Percentiles rank a stretch among this genome's conserved stretches.
Conservation (phyloP, 345 rosid species). For the Arabidopsis thaliana region DNA sequence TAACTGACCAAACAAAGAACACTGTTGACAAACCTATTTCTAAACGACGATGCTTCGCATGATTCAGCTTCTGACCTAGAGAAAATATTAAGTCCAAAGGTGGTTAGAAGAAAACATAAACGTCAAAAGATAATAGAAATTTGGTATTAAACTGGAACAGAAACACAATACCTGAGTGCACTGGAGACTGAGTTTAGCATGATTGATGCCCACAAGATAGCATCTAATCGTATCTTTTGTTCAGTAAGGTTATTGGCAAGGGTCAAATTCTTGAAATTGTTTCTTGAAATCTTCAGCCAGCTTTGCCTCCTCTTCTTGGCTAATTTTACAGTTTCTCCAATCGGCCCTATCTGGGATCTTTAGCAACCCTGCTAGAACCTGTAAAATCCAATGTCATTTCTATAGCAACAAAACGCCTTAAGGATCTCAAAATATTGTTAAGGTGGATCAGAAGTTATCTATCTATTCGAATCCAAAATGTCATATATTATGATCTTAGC, state of each 20-base stretch:
- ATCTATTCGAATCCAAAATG: constrained; percentile 8
- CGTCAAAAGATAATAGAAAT: not conserved
- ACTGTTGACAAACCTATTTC: constrained; percentile 7
- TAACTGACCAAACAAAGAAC: constrained; percentile 15
- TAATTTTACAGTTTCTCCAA: constrained; percentile 74
- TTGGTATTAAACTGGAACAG: not conserved
- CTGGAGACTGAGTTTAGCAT: not conserved
- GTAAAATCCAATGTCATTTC: constrained; percentile 37
- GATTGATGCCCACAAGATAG: constrained; percentile 21
- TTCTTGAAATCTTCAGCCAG: constrained; percentile 70
- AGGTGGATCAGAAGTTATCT: not conserved
- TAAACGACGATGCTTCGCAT: constrained; percentile 2
- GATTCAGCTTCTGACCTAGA: constrained; percentile 29
- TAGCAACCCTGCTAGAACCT: constrained; percentile 90
- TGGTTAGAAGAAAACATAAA: constrained; percentile 6
- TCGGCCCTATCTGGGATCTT: constrained; percentile 84
- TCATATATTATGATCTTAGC: constrained; percentile 1
- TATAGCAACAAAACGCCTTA: not conserved
- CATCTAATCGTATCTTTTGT: constrained; percentile 15
- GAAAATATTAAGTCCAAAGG: constrained; percentile 2
- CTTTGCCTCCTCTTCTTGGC: constrained; percentile 75
- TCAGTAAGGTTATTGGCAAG: constrained; percentile 47
- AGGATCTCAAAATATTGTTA: not conserved
- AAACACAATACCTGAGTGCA: constrained; percentile 25
- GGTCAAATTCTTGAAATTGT: constrained; percentile 71